These are phyloP conservation scores for Cutaneotrichosporon cutaneum DNA, from an alignment of 1,284 basidiomycete species.

Conservation along the genomic window DNA sequence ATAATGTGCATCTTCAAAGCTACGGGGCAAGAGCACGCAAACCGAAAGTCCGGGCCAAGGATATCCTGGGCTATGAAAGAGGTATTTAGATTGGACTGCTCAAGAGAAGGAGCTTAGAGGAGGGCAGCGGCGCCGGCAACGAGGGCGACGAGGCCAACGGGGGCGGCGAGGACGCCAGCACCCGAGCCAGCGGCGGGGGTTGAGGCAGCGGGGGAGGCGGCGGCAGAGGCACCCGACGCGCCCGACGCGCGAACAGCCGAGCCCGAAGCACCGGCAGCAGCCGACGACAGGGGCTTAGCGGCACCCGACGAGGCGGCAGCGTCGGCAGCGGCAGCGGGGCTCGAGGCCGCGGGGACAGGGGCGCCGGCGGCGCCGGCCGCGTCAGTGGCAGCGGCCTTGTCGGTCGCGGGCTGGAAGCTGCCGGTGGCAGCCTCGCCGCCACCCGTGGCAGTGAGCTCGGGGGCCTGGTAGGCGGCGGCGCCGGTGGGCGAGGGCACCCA, in stretches of 20 bases:
- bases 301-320: neutral
- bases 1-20: neutral
- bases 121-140: conserved; percentile 41
- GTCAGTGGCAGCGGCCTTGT: conserved; percentile 12
- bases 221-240: conserved; percentile 6
- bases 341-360: conserved; percentile 15
- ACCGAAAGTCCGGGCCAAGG: neutral
- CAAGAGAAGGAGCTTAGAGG: conserved; percentile 28
- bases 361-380: conserved; percentile 13
- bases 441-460: conserved; percentile 47
- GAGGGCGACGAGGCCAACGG: conserved; percentile 36
- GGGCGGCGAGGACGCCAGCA: conserved; percentile 11
- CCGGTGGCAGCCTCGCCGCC: conserved; percentile 48
- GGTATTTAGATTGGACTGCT: neutral
- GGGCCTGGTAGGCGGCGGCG: conserved; percentile 38
- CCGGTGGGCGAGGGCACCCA: conserved; percentile 29
- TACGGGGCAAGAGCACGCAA: neutral
- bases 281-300: neutral
- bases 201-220: conserved; percentile 4
- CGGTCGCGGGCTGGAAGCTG: conserved; percentile 24
- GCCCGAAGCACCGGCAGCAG: conserved; percentile 18
- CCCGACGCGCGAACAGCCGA: conserved; percentile 14
- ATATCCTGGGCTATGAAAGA: neutral
- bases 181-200: conserved; percentile 9
- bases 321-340: conserved; percentile 3